Conservation (phyloP, 2,329 filamentous ascomycete genomes). For the Hansfordia pulvinata region DNA sequence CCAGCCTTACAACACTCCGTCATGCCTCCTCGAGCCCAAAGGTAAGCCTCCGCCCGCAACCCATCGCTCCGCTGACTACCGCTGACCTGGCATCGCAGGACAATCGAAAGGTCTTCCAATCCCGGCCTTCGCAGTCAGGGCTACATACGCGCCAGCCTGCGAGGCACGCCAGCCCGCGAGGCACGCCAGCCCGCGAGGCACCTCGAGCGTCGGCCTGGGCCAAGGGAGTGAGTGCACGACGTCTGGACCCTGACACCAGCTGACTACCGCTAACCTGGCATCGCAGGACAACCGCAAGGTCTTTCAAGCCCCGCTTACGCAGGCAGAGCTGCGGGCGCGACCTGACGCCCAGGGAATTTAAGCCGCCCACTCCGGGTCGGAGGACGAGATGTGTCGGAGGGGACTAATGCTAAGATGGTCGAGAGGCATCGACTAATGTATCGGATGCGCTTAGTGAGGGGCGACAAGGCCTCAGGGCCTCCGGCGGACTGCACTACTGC, state of each 20-base stretch:
- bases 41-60: too few relatives aligned
- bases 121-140: too few relatives aligned
- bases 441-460: not conserved
- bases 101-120: too few relatives aligned
- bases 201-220: not conserved
- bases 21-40: too few relatives aligned
- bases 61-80: too few relatives aligned
- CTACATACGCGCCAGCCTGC: too few relatives aligned
- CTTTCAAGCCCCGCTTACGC: not conserved
- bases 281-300: conserved; percentile 1
- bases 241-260: not conserved
- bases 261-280: not conserved
- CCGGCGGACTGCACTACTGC: too few relatives aligned
- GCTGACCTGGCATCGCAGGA: too few relatives aligned
- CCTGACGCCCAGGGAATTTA: not conserved
- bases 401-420: too few relatives aligned
- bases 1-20: too few relatives aligned
- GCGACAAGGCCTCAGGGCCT: not conserved
- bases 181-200: not conserved
- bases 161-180: too few relatives aligned
- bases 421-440: too few relatives aligned
- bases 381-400: conserved; percentile 1
- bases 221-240: not conserved
- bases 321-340: not conserved
- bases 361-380: not conserved